These are phyloP conservation scores for Rhizopus stolonifer DNA, from an alignment of 371 early-diverging fungal genomes.

Conservation along the genomic window DNA sequence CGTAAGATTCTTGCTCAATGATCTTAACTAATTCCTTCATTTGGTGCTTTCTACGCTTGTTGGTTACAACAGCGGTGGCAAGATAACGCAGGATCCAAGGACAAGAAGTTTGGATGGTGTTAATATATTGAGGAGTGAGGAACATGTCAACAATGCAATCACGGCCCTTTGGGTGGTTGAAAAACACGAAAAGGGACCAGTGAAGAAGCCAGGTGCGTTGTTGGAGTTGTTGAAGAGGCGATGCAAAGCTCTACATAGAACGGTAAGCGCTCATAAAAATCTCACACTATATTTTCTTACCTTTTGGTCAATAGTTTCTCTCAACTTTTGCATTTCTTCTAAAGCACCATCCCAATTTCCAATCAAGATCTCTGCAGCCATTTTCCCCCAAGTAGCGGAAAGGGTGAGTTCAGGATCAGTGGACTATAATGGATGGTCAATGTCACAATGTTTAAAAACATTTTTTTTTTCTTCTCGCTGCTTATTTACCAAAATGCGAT, in stretches of 20 bases:
- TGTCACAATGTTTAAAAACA: neutral
- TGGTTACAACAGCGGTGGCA: conserved; percentile 86
- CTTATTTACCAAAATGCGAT: conserved; percentile 76
- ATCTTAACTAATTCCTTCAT: conserved; percentile 91
- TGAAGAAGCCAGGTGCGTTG: conserved; percentile 93
- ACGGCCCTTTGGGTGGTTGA: conserved; percentile 94
- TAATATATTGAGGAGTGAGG: conserved; percentile 89
- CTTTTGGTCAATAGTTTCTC: conserved; percentile 83
- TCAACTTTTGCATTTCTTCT: conserved; percentile 83
- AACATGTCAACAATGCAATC: conserved; percentile 92
- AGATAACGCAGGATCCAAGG: conserved; percentile 96
- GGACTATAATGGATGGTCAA: conserved; percentile 50
- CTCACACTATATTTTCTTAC: conserved; percentile 18
- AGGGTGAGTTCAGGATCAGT: conserved; percentile 79
- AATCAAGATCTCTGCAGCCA: conserved; percentile 91
- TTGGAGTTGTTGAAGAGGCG: conserved; percentile 85
- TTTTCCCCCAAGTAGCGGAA: conserved; percentile 93
- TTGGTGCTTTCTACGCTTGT: conserved; percentile 82
- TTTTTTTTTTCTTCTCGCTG: neutral
- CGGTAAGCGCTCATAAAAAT: neutral
- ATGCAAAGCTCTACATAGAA: conserved; percentile 49
- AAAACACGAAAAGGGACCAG: conserved; percentile 96
- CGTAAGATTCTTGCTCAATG: conserved; percentile 81
- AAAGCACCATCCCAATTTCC: conserved; percentile 92
- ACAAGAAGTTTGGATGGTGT: conserved; percentile 93